These are phyloP conservation scores for Chrysanthemum lavandulifolium DNA, from an alignment of 129 eudicot species.

Conservation along the genomic window DNA sequence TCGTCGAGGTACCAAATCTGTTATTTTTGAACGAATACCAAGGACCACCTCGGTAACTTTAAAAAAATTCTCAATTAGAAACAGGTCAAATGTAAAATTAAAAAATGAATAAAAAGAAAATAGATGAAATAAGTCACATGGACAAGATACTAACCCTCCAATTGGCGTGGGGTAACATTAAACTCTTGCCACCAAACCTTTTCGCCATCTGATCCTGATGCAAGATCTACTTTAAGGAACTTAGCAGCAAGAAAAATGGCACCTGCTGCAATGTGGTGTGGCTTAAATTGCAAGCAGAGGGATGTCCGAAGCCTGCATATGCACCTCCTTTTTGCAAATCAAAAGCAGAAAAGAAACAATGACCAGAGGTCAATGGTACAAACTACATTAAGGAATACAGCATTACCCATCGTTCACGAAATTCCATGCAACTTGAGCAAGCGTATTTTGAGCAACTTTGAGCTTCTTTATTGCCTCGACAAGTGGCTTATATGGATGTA, in stretches of 20 bases:
- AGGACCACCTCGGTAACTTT: too few relatives aligned
- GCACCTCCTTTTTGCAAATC: slow-evolving; percentile 57
- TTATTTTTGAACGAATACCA: too few relatives aligned
- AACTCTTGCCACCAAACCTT: slow-evolving; percentile 99
- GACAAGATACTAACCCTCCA: slow-evolving; percentile 54
- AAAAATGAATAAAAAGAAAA: too few relatives aligned
- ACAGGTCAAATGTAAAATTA: too few relatives aligned
- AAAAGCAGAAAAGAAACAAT: slow-evolving; percentile 40
- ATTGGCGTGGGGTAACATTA: slow-evolving; percentile 95
- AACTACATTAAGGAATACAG: slow-evolving; percentile 23
- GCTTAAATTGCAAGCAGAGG: slow-evolving; percentile 94
- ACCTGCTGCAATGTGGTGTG: slow-evolving; percentile 99
- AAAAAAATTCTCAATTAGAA: too few relatives aligned
- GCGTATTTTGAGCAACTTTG: slow-evolving; percentile 78
- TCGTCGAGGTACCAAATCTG: too few relatives aligned
- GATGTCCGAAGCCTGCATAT: slow-evolving; percentile 99
- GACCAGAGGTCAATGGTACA: slow-evolving; percentile 22
- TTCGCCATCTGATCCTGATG: slow-evolving; percentile 88
- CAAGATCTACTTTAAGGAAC: slow-evolving; percentile 95
- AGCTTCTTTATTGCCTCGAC: slow-evolving; percentile 97
- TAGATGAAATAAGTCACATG: neutral
- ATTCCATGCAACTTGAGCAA: slow-evolving; percentile 98
- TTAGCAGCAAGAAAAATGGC: slow-evolving; percentile 98
- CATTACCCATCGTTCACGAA: slow-evolving; percentile 97
- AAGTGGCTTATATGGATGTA: slow-evolving; percentile 92